Evolutionary conservation across 2,329 filamentous ascomycete genomes (phyloP).

Genomic region (Annulohypoxylon truncatum): DNA sequence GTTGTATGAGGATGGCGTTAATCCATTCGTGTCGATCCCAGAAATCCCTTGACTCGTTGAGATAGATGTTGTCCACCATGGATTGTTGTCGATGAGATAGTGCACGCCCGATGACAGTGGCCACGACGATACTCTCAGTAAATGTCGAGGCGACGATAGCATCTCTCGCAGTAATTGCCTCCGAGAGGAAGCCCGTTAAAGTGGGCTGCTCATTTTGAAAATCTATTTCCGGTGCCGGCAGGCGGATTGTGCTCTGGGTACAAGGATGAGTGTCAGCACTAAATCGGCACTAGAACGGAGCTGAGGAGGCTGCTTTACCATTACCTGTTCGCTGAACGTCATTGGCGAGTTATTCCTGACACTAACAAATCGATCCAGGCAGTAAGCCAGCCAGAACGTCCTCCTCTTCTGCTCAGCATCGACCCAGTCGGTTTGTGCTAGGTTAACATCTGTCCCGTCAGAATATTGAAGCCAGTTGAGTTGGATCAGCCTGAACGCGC

Average conservation of each 20-base stretch:
- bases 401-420: constrained; percentile 39
- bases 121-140: constrained; percentile 36
- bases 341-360: constrained; percentile 37
- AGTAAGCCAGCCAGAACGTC: constrained; percentile 40
- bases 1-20: constrained; percentile 26
- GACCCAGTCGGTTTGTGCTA: constrained; percentile 35
- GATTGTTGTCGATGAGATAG: constrained; percentile 34
- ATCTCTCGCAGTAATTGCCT: constrained; percentile 26
- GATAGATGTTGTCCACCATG: constrained; percentile 31
- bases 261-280: constrained; percentile 24
- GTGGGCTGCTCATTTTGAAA: constrained; percentile 39
- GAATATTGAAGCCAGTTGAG: constrained; percentile 40
- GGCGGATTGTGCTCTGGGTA: constrained; percentile 34
- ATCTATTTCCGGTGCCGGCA: constrained; percentile 35
- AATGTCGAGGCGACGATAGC: constrained; percentile 27
- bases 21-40: constrained; percentile 39
- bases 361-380: constrained; percentile 37
- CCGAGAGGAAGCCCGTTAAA: constrained; percentile 34
- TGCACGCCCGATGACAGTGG: constrained; percentile 34
- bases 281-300: background rate
- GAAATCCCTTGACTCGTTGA: constrained; percentile 31
- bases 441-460: constrained; percentile 24
- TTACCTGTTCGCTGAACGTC: constrained; percentile 40
- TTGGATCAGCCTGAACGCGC: constrained; percentile 43
- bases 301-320: constrained; percentile 11